Evolutionary conservation across 768 basidiomycete species (phyloP).

Genomic region (Cytidiella melzeri): DNA sequence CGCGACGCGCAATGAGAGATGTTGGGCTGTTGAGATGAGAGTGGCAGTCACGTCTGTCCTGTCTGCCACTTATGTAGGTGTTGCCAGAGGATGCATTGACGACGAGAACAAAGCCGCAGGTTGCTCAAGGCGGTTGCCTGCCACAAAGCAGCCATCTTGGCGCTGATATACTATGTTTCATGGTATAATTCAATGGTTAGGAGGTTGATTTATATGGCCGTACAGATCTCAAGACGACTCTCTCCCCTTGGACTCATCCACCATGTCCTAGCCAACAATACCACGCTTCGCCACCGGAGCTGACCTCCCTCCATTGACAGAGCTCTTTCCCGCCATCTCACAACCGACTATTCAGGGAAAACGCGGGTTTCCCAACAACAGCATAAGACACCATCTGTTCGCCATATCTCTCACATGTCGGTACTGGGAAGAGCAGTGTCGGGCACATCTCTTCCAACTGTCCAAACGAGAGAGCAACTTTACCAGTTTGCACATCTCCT

Average conservation of each 20-base stretch:
- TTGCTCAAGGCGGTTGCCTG: too few relatives aligned
- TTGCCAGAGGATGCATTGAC: too few relatives aligned
- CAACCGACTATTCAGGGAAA: not conserved
- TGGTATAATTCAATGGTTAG: too few relatives aligned
- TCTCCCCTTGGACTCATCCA: not conserved
- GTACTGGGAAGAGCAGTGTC: not conserved
- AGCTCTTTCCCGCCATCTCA: not conserved
- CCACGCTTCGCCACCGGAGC: not conserved
- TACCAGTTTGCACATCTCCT: not conserved
- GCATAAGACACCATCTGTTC: not conserved
- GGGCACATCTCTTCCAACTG: not conserved
- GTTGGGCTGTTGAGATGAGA: too few relatives aligned
- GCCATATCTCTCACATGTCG: not conserved
- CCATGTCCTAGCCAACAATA: not conserved
- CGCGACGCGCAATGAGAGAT: too few relatives aligned
- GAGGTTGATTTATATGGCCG: too few relatives aligned
- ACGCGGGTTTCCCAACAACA: not conserved
- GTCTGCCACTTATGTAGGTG: too few relatives aligned
- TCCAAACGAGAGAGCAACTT: not conserved
- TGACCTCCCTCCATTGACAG: not conserved
- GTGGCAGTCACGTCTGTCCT: too few relatives aligned
- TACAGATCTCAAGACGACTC: not conserved
- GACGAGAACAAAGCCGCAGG: too few relatives aligned
- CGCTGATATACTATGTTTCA: too few relatives aligned
- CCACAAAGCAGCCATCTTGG: too few relatives aligned